Base-by-base conservation (phyloP, 768 basidiomycete species). In the Phylloporus rhodoxanthus region DNA sequence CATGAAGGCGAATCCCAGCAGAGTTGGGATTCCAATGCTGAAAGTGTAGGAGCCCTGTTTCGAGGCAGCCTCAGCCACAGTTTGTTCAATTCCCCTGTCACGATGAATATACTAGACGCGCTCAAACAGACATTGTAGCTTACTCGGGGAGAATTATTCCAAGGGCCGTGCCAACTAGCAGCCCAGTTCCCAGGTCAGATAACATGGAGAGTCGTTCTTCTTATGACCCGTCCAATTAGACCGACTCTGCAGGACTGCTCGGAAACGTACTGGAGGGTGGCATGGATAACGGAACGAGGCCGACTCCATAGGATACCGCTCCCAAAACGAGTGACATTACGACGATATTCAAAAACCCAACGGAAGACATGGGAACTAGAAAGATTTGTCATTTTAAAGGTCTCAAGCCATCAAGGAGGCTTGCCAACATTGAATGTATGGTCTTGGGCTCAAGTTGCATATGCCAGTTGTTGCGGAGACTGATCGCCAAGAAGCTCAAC, bases 121-220 rank as follows among this genome's bases (percentile, higher is more conserved):
- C 15, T 25, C 8, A 25, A 43, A 49, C 20, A 9, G 9, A 14
- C 6, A 21, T 39, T 30, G 28, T 20, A 5, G 82, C 87, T 65
- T 68, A 93, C 87, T 96, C 94, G 32, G 95, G 94, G 45, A 97
- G 84, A 55, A 97, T 91, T 21, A 98, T 82, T 11, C 90, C 90
- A 54, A 97, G 69, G 0, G 91, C 91, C 2, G 94, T 86, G 4
- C 94, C 94, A 13, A 96, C 76, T 15, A 98, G 75, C 10, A 97
- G 71, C 10, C 94, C 94, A 8, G 87, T 87, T 10, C 90, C 87
- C 14, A 91, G 63, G 37, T 78, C 77, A 8, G 75, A 77, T 28
- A 84, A 63, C 36, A 67, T 57, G 19, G 72, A 72, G 38, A 77
- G 57, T 68, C 70, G 55, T 75, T 70, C 67, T 72, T 67, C 51